phyloP scores from a whole-genome alignment of 139 green algal genomes.

The Parachlorella kessleri region DNA sequence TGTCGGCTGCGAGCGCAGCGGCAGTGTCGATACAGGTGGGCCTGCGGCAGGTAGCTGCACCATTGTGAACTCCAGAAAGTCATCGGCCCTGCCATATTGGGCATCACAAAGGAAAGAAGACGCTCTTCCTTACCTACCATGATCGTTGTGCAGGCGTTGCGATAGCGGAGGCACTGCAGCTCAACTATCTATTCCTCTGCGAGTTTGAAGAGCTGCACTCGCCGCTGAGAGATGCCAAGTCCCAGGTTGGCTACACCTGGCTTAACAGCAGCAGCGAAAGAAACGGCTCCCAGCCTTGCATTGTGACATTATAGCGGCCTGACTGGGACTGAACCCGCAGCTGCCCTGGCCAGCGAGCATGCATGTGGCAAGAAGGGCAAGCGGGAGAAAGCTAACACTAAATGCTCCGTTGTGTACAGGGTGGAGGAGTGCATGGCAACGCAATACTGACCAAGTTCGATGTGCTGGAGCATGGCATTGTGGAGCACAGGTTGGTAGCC shows the following conservation, averaged over 20 bases:
- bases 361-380: too few relatives aligned
- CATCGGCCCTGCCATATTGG: too few relatives aligned
- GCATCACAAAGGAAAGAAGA: too few relatives aligned
- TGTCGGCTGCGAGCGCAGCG: constrained; percentile 76
- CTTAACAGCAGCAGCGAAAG: too few relatives aligned
- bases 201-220: constrained; percentile 88
- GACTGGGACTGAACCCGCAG: too few relatives aligned
- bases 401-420: constrained; percentile 56
- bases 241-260: constrained; percentile 4
- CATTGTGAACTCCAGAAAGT: too few relatives aligned
- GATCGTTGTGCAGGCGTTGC: constrained; percentile 37
- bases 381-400: too few relatives aligned
- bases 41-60: too few relatives aligned
- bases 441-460: constrained; percentile 78
- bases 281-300: too few relatives aligned
- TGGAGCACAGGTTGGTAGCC: constrained; percentile 57
- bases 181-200: constrained; percentile 81
- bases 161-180: constrained; percentile 70
- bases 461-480: constrained; percentile 35
- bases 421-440: constrained; percentile 88
- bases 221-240: constrained; percentile 27
- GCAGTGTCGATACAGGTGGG: constrained; percentile 39
- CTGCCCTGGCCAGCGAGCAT: too few relatives aligned
- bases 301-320: too few relatives aligned
- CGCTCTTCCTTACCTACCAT: neutral